Percentiles rank a stretch among this genome's conserved stretches.
Conservation (phyloP, 2,329 filamentous ascomycete species). For the Chaetoscypha palmicola region DNA sequence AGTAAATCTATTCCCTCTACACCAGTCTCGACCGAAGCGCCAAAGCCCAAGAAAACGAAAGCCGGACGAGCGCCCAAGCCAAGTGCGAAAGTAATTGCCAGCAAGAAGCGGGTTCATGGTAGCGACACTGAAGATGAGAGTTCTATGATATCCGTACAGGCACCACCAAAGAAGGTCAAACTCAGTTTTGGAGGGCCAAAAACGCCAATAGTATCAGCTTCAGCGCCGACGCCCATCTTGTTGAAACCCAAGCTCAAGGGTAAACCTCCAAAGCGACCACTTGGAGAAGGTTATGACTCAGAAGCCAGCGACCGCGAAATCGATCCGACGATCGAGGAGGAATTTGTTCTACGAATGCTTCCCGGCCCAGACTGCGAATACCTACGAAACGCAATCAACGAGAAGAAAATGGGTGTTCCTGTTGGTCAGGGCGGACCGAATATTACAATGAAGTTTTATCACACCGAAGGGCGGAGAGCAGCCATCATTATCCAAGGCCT, state of each 20-base stretch:
- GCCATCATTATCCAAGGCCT: constrained; percentile 52
- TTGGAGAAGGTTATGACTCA: constrained; percentile 91
- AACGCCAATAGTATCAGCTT: neutral
- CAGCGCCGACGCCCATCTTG: constrained; percentile 15
- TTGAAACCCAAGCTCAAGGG: constrained; percentile 59
- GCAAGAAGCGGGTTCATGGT: constrained; percentile 47
- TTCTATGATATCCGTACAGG: constrained; percentile 23
- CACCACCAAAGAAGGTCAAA: constrained; percentile 42
- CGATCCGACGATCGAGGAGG: constrained; percentile 83
- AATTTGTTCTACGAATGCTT: constrained; percentile 82
- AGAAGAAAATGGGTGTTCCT: constrained; percentile 67
- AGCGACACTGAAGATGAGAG: constrained; percentile 38
- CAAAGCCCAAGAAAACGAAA: constrained; percentile 44
- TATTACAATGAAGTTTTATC: constrained; percentile 73
- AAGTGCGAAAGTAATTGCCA: constrained; percentile 49
- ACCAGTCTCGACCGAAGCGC: constrained; percentile 14
- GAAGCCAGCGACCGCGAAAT: constrained; percentile 85
- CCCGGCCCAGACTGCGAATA: constrained; percentile 83
- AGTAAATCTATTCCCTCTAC: constrained; percentile 23
- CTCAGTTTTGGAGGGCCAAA: constrained; percentile 27
- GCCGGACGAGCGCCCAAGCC: constrained; percentile 54
- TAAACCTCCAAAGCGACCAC: constrained; percentile 59
- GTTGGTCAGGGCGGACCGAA: constrained; percentile 63
- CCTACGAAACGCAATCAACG: constrained; percentile 65
- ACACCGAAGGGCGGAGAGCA: constrained; percentile 53